These are phyloP conservation scores for Diaporthe vaccinii DNA, from an alignment of 2,329 filamentous ascomycete genomes.

Conservation along the genomic window DNA sequence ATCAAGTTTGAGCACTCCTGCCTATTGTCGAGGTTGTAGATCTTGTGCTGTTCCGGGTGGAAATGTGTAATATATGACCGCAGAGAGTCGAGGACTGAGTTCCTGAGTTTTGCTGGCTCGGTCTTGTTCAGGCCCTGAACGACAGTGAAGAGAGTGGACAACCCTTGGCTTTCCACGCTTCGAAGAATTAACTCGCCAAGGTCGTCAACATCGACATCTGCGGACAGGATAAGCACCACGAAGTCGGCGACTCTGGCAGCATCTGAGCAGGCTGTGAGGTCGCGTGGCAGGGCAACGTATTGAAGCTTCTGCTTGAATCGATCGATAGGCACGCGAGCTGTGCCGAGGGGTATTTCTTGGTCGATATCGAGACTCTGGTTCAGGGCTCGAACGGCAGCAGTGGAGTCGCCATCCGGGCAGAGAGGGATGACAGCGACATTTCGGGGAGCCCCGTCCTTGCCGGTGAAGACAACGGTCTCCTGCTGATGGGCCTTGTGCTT, in stretches of 20 bases:
- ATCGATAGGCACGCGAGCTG: slow-evolving; percentile 79
- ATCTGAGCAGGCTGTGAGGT: slow-evolving; percentile 84
- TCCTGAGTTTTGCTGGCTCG: slow-evolving; percentile 82
- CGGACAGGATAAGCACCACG: slow-evolving; percentile 86
- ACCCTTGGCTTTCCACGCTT: slow-evolving; percentile 91
- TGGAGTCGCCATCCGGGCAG: slow-evolving; percentile 78
- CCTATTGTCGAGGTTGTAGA: slow-evolving; percentile 88
- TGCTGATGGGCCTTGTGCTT: slow-evolving; percentile 88
- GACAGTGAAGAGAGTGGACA: slow-evolving; percentile 90
- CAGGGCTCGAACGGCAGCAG: slow-evolving; percentile 76
- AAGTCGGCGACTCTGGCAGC: slow-evolving; percentile 92
- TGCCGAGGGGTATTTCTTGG: slow-evolving; percentile 70
- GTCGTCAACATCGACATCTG: slow-evolving; percentile 85
- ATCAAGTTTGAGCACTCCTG: slow-evolving; percentile 94
- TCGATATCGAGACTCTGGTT: slow-evolving; percentile 86
- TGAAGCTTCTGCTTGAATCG: slow-evolving; percentile 96
- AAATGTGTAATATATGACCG: slow-evolving; percentile 96
- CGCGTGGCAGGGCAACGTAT: slow-evolving; percentile 81
- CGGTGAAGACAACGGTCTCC: slow-evolving; percentile 85
- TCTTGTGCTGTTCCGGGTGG: slow-evolving; percentile 91
- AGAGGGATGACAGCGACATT: slow-evolving; percentile 91
- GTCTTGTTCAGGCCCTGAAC: slow-evolving; percentile 85
- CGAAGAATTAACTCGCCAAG: slow-evolving; percentile 88
- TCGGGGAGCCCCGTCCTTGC: slow-evolving; percentile 86
- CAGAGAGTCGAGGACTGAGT: slow-evolving; percentile 83